These are phyloP conservation scores for Paramecium octaurelia DNA, from an alignment of 73 alveolate genomes.

Conservation along the genomic window DNA sequence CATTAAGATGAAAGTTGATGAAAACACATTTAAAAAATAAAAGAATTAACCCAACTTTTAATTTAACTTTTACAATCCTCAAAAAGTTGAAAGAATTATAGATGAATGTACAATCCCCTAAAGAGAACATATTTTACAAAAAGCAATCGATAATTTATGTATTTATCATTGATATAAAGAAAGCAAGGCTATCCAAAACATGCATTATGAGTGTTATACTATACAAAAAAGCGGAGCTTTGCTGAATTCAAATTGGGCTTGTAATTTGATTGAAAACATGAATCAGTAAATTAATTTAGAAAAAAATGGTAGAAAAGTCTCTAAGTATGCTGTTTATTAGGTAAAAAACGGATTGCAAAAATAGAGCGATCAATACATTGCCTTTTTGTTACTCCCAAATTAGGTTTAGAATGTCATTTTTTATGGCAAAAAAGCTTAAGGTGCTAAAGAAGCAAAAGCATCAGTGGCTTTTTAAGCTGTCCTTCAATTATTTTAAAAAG, in stretches of 20 bases:
- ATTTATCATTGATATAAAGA: neutral
- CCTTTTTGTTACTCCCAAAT: neutral
- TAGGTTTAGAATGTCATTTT: neutral
- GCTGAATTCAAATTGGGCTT: neutral
- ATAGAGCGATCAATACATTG: neutral
- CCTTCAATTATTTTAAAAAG: neutral
- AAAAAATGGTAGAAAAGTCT: neutral
- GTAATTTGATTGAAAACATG: neutral
- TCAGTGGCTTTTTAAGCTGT: neutral
- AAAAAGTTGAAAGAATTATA: neutral
- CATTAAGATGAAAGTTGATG: conserved; percentile 64
- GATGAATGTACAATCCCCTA: neutral
- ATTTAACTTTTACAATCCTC: neutral
- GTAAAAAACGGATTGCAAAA: neutral
- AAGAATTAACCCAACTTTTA: neutral
- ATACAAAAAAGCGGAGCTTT: conserved; percentile 16
- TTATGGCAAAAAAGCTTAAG: neutral
- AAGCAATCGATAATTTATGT: neutral
- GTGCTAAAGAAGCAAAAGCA: neutral
- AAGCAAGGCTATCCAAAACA: neutral
- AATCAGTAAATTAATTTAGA: neutral
- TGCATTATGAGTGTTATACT: neutral
- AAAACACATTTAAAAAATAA: conserved; percentile 37
- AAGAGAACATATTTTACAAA: neutral
- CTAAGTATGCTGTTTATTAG: neutral